A percentile compares a stretch with the other conserved stretches of the same genome.
Conservation (phyloP, 129 eudicot species). For the Tagetes erecta region DNA sequence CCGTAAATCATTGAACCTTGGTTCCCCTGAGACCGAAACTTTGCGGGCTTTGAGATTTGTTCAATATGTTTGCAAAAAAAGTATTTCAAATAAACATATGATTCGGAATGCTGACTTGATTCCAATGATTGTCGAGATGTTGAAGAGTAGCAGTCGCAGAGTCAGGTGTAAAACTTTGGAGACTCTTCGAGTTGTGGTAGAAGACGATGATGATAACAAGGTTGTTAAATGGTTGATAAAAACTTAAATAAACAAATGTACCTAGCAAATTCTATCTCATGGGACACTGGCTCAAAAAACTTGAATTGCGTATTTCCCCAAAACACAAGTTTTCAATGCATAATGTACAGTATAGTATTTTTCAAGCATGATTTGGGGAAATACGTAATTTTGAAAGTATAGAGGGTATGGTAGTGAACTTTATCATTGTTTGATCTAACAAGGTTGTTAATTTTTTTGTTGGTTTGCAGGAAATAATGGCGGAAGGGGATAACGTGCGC, state of each 20-base stretch:
- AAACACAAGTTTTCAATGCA: too few relatives aligned
- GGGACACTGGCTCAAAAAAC: too few relatives aligned
- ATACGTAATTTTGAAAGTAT: too few relatives aligned
- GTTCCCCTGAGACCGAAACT: conserved; percentile 61
- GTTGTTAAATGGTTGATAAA: conserved; percentile 44
- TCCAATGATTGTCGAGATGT: conserved; percentile 69
- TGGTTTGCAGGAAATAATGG: conserved; percentile 80
- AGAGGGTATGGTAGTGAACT: not conserved
- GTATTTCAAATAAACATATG: conserved; percentile 55
- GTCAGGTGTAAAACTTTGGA: conserved; percentile 76
- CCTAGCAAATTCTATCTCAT: too few relatives aligned
- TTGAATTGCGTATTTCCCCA: too few relatives aligned
- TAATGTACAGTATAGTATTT: too few relatives aligned
- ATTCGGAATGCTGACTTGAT: conserved; percentile 64
- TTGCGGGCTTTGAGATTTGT: conserved; percentile 72
- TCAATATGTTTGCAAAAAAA: conserved; percentile 62
- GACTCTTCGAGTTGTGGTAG: conserved; percentile 77
- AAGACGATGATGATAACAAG: conserved; percentile 83
- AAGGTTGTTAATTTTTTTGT: not conserved
- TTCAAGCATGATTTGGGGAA: too few relatives aligned
- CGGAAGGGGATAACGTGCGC: conserved; percentile 91
- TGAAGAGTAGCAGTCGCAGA: conserved; percentile 71
- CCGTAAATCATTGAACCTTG: conserved; percentile 50
- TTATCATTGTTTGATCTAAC: not conserved
- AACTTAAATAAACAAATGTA: not conserved